Conservation (phyloP, 2,329 filamentous ascomycete species). For the Trichophyton verrucosum region DNA sequence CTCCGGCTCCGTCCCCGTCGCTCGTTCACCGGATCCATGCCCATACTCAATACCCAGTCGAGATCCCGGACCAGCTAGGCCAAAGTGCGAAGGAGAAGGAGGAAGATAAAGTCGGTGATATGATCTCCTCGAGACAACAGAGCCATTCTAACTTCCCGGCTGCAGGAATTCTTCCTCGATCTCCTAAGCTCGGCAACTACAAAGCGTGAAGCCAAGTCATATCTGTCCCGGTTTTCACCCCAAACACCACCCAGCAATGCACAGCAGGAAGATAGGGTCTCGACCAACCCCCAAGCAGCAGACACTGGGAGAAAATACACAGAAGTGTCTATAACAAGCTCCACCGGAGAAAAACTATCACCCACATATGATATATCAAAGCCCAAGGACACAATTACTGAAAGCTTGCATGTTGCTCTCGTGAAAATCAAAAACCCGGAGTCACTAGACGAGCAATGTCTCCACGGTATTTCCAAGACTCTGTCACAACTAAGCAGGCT, state of each 20-base stretch:
- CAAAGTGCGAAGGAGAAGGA: conserved; percentile 33
- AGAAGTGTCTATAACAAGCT: background rate
- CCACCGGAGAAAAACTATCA: background rate
- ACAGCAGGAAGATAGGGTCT: conserved; percentile 20
- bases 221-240: conserved; percentile 70
- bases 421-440: conserved; percentile 72
- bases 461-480: conserved; percentile 69
- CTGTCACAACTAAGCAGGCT: conserved; percentile 70
- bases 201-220: conserved; percentile 82
- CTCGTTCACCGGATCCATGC: background rate
- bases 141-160: background rate
- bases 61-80: conserved; percentile 17
- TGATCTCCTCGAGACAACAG: conserved; percentile 5
- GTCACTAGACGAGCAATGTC: conserved; percentile 51
- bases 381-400: conserved; percentile 25
- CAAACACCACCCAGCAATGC: conserved; percentile 24
- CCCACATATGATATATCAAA: conserved; percentile 20
- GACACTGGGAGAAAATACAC: background rate
- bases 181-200: conserved; percentile 81
- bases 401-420: conserved; percentile 62
- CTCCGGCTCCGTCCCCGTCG: background rate
- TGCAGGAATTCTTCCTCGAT: conserved; percentile 70
- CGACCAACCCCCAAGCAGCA: background rate
- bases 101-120: conserved; percentile 27
- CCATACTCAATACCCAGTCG: background rate